Evolutionary conservation across 2,329 filamentous ascomycete genomes (phyloP).

Genomic region (Diaporthe sp.): DNA sequence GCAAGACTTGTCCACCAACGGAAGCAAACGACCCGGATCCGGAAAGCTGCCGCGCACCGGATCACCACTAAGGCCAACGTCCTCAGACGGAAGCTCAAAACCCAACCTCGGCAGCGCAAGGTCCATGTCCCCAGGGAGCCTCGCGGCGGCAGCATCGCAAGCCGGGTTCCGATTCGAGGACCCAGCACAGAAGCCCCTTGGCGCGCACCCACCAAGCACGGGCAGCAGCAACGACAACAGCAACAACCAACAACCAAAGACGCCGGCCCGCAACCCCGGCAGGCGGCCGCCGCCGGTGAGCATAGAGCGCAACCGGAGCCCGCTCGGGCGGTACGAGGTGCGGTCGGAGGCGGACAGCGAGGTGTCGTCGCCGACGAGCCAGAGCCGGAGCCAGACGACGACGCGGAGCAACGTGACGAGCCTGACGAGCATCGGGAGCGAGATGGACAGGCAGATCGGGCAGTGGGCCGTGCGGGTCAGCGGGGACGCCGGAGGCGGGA

Average conservation of each 20-base stretch:
- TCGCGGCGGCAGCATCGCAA: slow-evolving; percentile 17
- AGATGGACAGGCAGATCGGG: slow-evolving; percentile 27
- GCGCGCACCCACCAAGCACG: not conserved
- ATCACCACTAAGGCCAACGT: slow-evolving; percentile 14
- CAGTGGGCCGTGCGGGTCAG: slow-evolving; percentile 30
- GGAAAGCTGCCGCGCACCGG: not conserved
- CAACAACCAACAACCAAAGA: not conserved
- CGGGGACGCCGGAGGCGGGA: not conserved
- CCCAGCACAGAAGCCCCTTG: not conserved
- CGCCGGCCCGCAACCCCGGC: not conserved
- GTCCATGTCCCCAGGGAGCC: slow-evolving; percentile 13
- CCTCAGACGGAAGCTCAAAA: not conserved
- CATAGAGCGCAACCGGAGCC: slow-evolving; percentile 28
- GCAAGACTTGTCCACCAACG: slow-evolving; percentile 10
- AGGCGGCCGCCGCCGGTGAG: not conserved
- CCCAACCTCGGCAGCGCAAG: slow-evolving; percentile 16
- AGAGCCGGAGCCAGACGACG: slow-evolving; percentile 20
- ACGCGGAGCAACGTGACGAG: slow-evolving; percentile 28
- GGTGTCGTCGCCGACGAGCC: slow-evolving; percentile 26
- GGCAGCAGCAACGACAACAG: not conserved
- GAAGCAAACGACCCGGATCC: not conserved
- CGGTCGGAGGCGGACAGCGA: slow-evolving; percentile 22
- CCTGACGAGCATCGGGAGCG: slow-evolving; percentile 25
- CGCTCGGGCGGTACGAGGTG: slow-evolving; percentile 25
- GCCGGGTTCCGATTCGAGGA: slow-evolving; percentile 24